Base-by-base conservation (phyloP, 169 alveolate species). In the Plasmodium billcollinsi region DNA sequence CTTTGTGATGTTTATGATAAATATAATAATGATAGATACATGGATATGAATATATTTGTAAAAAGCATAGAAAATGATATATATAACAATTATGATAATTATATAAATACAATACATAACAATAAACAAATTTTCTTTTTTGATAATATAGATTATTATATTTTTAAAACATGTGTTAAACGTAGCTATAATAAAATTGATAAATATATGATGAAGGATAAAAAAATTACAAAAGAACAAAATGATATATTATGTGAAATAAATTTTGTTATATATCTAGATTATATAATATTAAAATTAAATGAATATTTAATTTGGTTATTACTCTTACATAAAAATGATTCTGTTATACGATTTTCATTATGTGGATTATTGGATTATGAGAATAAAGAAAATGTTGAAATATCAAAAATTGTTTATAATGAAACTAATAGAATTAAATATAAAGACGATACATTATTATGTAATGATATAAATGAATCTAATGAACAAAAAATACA, bases 321-420 rank as follows among this genome's bases (percentile, higher is more conserved):
- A 11, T 45, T 76, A 4, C 21, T 76, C 24, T 29, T 76, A n/a
- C 89, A 76, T 20, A 66, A 56, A n/a, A 76, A 76, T 69, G 47
- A 45, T 33, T 65, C 89, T 8, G 89, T 76, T 6, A 49, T 70
- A 24, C 76, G 89, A 29, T 76, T 50, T 76, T 52, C 89, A 14
- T 67, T 76, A 2, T 76, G 71, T 52, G 61, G 50, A 58, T 8
- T 76, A 59, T 1, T 76, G 0, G 43, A 26, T 12, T 33, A 52
- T 12, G 74, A 67, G 3, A 62, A 74, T 18, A 24, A 43, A n/a
- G 11, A 67, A 3, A 39, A 39, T 39, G 11, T 47, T 2, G 56
- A 26, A 33, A 67, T 15, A 12, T 20, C 14, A 4, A 39, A 33
- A 20, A 18, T 18, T 3, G 9, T 71, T 26, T 2, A n/a, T 49